These are phyloP conservation scores for Populus simonii DNA, from an alignment of 345 rosid species.

Conservation along the genomic window DNA sequence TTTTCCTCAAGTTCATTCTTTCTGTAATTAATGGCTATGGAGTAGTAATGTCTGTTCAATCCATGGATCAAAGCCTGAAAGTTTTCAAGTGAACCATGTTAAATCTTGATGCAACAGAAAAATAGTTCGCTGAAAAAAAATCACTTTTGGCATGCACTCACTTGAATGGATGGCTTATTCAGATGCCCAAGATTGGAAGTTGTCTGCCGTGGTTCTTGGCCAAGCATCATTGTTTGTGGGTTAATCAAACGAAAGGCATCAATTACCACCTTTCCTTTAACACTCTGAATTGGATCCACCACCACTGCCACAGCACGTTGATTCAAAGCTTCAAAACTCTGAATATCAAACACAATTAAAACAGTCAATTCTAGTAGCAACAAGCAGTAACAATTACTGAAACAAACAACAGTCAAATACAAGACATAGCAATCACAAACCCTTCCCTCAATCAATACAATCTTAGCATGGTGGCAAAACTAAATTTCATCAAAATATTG, in stretches of 20 bases:
- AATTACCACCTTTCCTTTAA: constrained; percentile 96
- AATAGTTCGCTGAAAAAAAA: background rate
- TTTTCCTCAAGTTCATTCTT: constrained; percentile 98
- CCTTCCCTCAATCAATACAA: background rate
- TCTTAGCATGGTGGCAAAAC: background rate
- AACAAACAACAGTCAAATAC: background rate
- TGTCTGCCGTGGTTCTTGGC: constrained; percentile 98
- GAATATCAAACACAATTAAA: constrained; percentile 13
- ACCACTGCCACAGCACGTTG: constrained; percentile 99
- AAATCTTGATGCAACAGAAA: background rate
- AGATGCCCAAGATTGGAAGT: constrained; percentile 98
- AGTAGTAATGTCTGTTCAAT: constrained; percentile 93
- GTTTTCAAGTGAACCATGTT: constrained; percentile 10
- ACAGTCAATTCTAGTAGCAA: background rate
- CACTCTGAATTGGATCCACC: constrained; percentile 98
- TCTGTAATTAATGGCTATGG: constrained; percentile 96
- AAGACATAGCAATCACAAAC: background rate
- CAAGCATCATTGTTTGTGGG: constrained; percentile 99
- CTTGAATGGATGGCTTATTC: constrained; percentile 97
- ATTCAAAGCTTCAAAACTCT: constrained; percentile 99
- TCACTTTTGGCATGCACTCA: constrained; percentile 26
- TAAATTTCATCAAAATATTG: background rate
- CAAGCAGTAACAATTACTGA: background rate
- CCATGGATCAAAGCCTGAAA: constrained; percentile 96
- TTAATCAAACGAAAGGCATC: constrained; percentile 96